Evolutionary conservation across 306 rosid genomes (phyloP).

Genomic region (Malus orientalis): DNA sequence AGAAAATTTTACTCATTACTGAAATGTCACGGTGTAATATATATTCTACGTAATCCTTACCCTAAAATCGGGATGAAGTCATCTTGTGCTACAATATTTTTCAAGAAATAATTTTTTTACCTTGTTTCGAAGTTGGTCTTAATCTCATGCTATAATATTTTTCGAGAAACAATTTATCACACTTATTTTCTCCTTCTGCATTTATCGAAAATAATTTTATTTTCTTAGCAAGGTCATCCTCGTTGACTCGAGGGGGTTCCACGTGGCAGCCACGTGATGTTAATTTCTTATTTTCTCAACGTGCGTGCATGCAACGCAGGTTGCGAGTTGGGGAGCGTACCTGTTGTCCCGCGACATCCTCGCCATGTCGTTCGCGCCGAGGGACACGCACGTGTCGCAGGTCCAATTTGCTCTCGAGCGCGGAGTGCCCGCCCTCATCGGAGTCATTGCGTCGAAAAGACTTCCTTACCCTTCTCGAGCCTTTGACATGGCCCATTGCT

Average conservation of each 20-base stretch:
- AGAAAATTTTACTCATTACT: too few relatives aligned
- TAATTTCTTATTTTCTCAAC: neutral
- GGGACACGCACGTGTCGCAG: constrained; percentile 73
- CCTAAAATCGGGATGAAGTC: too few relatives aligned
- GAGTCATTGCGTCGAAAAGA: constrained; percentile 60
- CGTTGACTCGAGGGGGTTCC: neutral
- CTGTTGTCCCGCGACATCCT: constrained; percentile 48
- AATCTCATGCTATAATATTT: too few relatives aligned
- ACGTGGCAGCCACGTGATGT: neutral
- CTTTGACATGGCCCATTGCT: constrained; percentile 82
- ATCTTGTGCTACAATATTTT: too few relatives aligned
- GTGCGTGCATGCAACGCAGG: constrained; percentile 24
- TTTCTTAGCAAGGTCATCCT: neutral
- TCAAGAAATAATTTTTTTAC: too few relatives aligned
- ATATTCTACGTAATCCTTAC: too few relatives aligned
- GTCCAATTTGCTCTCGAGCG: constrained; percentile 77
- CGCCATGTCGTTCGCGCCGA: constrained; percentile 63
- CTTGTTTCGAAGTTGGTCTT: too few relatives aligned
- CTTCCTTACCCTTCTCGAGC: constrained; percentile 72
- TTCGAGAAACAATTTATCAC: too few relatives aligned
- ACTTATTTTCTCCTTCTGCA: too few relatives aligned
- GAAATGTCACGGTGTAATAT: too few relatives aligned
- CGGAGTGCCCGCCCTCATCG: constrained; percentile 73
- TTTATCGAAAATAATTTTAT: too few relatives aligned
- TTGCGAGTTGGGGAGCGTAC: constrained; percentile 89